Evolutionary conservation across 1,284 basidiomycete genomes (phyloP).

Genomic region (Pterulicium gracile): DNA sequence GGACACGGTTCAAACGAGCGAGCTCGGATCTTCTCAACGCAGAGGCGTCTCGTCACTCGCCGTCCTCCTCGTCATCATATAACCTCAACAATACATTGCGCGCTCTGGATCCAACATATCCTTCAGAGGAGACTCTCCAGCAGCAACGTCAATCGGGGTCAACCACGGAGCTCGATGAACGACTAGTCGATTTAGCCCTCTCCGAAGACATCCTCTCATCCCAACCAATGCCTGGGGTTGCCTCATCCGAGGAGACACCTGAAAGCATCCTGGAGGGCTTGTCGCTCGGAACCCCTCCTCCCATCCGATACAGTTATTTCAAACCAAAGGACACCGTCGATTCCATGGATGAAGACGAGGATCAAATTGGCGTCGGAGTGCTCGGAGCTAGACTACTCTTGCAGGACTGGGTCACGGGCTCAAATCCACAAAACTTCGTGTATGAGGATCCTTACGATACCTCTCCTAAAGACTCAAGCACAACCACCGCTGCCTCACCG

Average conservation of each 20-base stretch:
- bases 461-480: neutral
- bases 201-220: conserved; percentile 46
- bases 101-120: neutral
- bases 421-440: conserved; percentile 35
- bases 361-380: conserved; percentile 20
- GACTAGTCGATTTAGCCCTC: conserved; percentile 52
- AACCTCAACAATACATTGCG: neutral
- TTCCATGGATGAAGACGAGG: conserved; percentile 13
- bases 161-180: too few species aligned
- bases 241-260: conserved; percentile 20
- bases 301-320: conserved; percentile 50
- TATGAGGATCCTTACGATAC: conserved; percentile 46
- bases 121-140: too few species aligned
- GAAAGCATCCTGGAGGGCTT: conserved; percentile 40
- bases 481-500: too few species aligned
- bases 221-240: conserved; percentile 26
- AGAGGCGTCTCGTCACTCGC: too few species aligned
- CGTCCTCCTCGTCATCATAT: too few species aligned
- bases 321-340: conserved; percentile 17
- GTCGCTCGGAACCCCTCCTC: conserved; percentile 41
- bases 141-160: too few species aligned
- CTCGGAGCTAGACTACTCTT: conserved; percentile 51
- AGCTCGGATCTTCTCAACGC: too few species aligned
- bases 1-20: too few species aligned
- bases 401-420: conserved; percentile 53